phyloP scores from a whole-genome alignment of 2,329 filamentous ascomycete species.

The Microdochium nivale region DNA sequence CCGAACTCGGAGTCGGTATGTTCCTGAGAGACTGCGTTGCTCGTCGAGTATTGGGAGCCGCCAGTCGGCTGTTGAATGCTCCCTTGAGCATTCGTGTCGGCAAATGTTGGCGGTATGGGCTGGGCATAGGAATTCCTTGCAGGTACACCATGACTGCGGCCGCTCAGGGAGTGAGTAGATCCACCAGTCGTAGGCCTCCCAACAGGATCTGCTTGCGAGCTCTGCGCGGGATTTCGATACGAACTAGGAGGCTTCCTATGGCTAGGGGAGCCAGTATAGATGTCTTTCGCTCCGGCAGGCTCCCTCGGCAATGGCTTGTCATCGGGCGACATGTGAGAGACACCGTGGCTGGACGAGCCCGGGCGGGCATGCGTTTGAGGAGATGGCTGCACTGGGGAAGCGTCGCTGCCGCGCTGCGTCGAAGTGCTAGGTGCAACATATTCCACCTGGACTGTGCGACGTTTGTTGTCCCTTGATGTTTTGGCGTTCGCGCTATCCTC shows the following conservation, averaged over 20 bases:
- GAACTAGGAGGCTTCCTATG: constrained; percentile 35
- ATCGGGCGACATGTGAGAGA: constrained; percentile 31
- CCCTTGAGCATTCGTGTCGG: constrained; percentile 81
- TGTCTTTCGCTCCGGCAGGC: constrained; percentile 37
- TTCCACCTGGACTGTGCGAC: constrained; percentile 92
- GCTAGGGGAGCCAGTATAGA: constrained; percentile 24
- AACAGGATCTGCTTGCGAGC: constrained; percentile 25
- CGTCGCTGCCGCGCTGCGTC: constrained; percentile 60
- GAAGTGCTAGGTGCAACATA: constrained; percentile 89
- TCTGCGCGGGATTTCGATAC: constrained; percentile 37
- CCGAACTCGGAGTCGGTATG: constrained; percentile 40
- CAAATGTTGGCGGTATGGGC: constrained; percentile 77
- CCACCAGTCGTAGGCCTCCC: constrained; percentile 36
- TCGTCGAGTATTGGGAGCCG: constrained; percentile 62
- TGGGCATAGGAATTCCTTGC: constrained; percentile 75
- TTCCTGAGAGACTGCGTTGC: constrained; percentile 53
- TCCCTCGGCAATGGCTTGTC: constrained; percentile 56
- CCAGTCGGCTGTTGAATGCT: constrained; percentile 74
- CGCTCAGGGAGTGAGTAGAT: constrained; percentile 45
- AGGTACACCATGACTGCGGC: constrained; percentile 30
- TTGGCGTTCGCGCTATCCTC: constrained; percentile 46
- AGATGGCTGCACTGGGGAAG: constrained; percentile 17
- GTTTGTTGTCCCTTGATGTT: constrained; percentile 79
- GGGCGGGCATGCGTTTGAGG: constrained; percentile 10
- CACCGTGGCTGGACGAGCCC: constrained; percentile 43